A percentile compares a stretch with the other conserved stretches of the same genome.
Evolutionary conservation across 2,329 filamentous ascomycete species (phyloP).

Genomic region (Cryphonectria parasitica): DNA sequence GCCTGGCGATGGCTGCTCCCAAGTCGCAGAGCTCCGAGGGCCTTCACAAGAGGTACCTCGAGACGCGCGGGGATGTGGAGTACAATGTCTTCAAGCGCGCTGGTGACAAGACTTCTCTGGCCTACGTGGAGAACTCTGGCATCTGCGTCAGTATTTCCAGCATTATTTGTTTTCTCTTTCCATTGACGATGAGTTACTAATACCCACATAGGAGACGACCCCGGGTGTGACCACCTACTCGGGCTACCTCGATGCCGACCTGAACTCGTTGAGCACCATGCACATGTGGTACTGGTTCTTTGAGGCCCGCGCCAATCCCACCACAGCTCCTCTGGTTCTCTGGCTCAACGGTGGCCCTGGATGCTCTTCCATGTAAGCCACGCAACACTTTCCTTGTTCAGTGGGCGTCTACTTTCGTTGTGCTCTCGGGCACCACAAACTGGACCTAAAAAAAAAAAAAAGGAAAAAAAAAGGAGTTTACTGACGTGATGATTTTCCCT

Average conservation of each 20-base stretch:
- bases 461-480: no score
- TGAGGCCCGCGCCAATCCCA: constrained; percentile 39
- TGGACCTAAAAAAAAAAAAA: no score
- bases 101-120: constrained; percentile 48
- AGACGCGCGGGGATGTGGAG: constrained; percentile 32
- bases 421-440: no score
- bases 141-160: constrained; percentile 40
- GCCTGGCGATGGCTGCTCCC: constrained; percentile 24
- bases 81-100: constrained; percentile 54
- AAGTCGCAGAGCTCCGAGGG: constrained; percentile 13
- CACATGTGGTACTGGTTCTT: constrained; percentile 39
- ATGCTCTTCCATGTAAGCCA: constrained; percentile 40
- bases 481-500: neutral
- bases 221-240: constrained; percentile 54
- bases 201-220: constrained; percentile 45
- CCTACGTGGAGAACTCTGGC: constrained; percentile 55
- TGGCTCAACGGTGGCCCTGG: constrained; percentile 49
- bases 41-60: constrained; percentile 26
- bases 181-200: neutral
- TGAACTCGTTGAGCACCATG: constrained; percentile 35
- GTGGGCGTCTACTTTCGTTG: neutral
- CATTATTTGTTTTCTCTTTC: neutral
- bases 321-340: constrained; percentile 39
- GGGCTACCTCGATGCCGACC: constrained; percentile 53
- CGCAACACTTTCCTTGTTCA: neutral